phyloP scores from a whole-genome alignment of 257 asterid genomes.

The Gentiana straminea region DNA sequence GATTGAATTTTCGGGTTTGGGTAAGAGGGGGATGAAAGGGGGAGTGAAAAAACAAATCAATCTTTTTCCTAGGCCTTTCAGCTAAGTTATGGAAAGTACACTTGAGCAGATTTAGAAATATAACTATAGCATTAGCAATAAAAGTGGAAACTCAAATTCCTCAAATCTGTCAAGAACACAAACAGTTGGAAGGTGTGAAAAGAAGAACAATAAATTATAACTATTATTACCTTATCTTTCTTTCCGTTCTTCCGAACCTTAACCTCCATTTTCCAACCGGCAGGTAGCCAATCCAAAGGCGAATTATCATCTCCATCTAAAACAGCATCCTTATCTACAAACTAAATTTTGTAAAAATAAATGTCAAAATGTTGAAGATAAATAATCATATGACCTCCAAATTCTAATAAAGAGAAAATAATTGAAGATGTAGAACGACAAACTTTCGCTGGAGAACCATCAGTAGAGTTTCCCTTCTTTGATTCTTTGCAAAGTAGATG shows the following conservation, averaged over 20 bases:
- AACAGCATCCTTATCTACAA: conserved; percentile 16
- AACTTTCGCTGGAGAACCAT: conserved; percentile 9
- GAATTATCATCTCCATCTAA: conserved; percentile 24
- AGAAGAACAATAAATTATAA: neutral
- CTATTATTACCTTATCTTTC: conserved; percentile 36
- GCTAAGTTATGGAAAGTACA: neutral
- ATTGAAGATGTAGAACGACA: conserved; percentile 1
- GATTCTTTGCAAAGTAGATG: conserved; percentile 13
- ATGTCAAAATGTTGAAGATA: neutral
- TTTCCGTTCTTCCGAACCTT: conserved; percentile 33
- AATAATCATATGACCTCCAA: neutral
- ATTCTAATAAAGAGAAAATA: neutral
- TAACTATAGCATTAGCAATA: neutral
- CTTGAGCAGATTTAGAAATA: neutral
- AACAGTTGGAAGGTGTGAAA: neutral
- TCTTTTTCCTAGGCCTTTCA: neutral
- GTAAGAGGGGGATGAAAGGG: neutral
- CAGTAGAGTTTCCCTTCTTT: conserved; percentile 18
- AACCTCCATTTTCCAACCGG: conserved; percentile 53
- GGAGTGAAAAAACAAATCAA: neutral
- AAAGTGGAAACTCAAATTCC: neutral
- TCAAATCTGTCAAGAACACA: neutral
- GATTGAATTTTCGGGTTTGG: neutral
- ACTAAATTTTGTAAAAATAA: conserved; percentile 22
- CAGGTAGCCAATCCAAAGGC: conserved; percentile 53